Evolutionary conservation across 345 rosid species (phyloP), one percentile per base, ranked within the genome.

Genomic region (Populus euphratica): DNA sequence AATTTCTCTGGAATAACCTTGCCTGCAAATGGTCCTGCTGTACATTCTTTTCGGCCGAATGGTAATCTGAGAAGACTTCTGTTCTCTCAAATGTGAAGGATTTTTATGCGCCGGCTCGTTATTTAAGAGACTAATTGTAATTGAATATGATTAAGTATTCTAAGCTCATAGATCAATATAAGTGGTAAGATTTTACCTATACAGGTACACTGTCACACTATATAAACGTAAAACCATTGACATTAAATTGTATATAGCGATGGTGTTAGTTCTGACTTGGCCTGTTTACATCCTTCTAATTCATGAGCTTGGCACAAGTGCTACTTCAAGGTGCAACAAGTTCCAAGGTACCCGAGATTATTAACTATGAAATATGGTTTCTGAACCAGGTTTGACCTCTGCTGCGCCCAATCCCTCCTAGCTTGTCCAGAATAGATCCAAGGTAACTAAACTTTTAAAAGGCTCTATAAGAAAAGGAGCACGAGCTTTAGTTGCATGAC

Each of bases 21-120:
- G 87, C 87, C 73, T 72, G 85, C 83, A 68, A 63, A 25, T 7
- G 56, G 33, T 14, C 70, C 38, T 31, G 20, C 41, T 44, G 61
- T 5, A 27, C 73, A 29, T 70, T 49, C 39, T 70, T 25, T 70
- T 23, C 29, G 3, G 61, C 12, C 11, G 61, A 17, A 31, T 18
- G 13, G n/a, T 44, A 25, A 2, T 16, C 52, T 25, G 16, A 11
- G 21, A 31, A 18, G 29, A 21, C 31, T 20, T 49, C 33, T 10
- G 56, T 59, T 16, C 2, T 16, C 27, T 71, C 7, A 17, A 43
- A 49, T 71, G 1, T 54, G 27, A 31, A 23, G 21, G 67, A 66
- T 65, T 67, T 38, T 70, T 63, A 73, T 38, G 20, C 44, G 83
- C 77, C 83, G 81, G 81, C 81, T 49, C 2, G 11, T 7, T 16